Evolutionary conservation across 352 stramenopile species (phyloP), one percentile per base, ranked within the genome.

Genomic region (Phytophthora idaei): DNA sequence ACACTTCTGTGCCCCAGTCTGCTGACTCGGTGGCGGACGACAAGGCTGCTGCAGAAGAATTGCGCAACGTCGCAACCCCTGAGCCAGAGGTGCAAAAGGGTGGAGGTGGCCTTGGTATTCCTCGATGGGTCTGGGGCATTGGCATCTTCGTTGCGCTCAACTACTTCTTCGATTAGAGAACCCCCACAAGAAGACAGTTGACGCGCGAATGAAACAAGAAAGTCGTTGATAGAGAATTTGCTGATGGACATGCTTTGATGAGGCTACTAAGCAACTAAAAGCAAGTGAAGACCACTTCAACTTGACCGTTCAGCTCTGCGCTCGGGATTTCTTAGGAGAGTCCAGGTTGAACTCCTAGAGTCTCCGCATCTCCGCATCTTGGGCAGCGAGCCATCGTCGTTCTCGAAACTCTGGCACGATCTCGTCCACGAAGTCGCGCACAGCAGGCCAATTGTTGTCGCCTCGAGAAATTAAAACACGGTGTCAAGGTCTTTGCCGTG

Each of bases 361-460:
- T 21, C 21, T 21, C 21, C 21, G 21, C 21, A 21, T 21, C 21
- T 21, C 21, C 21, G 21, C 21, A 21, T 21, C 0, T 21, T 21
- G 21, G 21, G 21, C 21, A 21, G 21, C 21, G 21, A 21, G 21
- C 21, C 21, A 21, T 21, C 21, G 21, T 21, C 21, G 21, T 21
- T 21, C 21, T 21, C 21, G 21, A 21, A 21, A 21, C 21, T 21
- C 76, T 28, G 76, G 45, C 11, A 90, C 69, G 60, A 98, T 98
- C 47, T 97, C 85, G 64, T 97, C 90, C 27, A 95, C 89, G 31
- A 90, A 70, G 62, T 97, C 85, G 39, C 89, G 86, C 61, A 98
- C 85, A 61, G 97, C 79, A 1, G 90, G 92, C 73, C 85, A 97
- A 25, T 95, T 92, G 34, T 87, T 89, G 59, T 83, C 58, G 34